Conservation (phyloP, 1,284 basidiomycete species). For the Exobasidium rhododendri region DNA sequence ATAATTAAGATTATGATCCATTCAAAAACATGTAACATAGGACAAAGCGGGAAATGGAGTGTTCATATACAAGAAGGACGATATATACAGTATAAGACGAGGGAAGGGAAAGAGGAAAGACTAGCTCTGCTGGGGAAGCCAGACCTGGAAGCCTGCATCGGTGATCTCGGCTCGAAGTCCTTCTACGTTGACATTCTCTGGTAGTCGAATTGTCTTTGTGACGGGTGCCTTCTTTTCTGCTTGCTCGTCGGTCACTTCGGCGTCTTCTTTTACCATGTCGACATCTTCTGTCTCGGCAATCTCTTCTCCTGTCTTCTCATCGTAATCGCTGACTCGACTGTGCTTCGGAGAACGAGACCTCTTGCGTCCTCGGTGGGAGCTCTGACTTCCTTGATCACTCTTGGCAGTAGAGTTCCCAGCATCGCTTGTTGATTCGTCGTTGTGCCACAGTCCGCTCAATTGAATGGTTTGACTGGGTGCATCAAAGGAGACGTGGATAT, state of each 20-base stretch:
- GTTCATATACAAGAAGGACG: too few species aligned
- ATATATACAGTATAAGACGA: too few species aligned
- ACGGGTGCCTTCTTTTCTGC: background rate
- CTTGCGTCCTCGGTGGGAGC: slow-evolving; percentile 11
- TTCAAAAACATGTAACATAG: too few species aligned
- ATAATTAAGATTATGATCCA: slow-evolving; percentile 6
- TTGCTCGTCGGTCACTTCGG: background rate
- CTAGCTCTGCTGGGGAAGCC: background rate
- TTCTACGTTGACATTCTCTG: background rate
- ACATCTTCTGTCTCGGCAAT: background rate
- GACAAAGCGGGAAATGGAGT: too few species aligned
- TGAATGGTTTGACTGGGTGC: background rate
- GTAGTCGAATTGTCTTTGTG: background rate
- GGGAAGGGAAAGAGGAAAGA: background rate
- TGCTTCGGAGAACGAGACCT: slow-evolving; percentile 5
- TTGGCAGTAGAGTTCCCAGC: background rate
- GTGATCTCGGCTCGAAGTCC: slow-evolving; percentile 10
- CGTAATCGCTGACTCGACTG: slow-evolving; percentile 5
- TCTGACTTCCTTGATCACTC: background rate
- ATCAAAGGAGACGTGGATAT: slow-evolving; percentile 6
- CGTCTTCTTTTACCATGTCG: background rate
- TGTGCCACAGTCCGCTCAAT: background rate
- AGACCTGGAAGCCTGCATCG: slow-evolving; percentile 12
- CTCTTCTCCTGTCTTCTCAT: slow-evolving; percentile 11
- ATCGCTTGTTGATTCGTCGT: background rate